Conservation (phyloP, 164 flowering plant genomes). For the Chimonanthus praecox region DNA sequence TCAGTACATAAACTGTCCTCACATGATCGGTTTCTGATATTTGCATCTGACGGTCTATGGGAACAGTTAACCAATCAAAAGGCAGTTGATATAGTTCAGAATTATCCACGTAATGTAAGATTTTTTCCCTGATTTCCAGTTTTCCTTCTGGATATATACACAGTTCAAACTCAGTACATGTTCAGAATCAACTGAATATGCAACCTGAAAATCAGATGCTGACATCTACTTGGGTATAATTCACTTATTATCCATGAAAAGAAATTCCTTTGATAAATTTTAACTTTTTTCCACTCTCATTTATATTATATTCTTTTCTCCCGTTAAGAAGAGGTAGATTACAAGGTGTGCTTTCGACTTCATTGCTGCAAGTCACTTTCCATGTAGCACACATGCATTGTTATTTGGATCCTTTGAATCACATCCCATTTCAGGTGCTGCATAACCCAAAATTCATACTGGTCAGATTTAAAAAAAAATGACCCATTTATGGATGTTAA, state of each 20-base stretch:
- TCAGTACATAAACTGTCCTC: constrained; percentile 53
- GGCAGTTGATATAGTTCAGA: constrained; percentile 77
- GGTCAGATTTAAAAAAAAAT: not conserved
- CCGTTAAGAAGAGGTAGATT: not conserved
- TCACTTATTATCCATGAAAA: not conserved
- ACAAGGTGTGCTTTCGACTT: not conserved
- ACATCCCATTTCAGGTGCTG: not conserved
- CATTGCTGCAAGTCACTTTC: not conserved
- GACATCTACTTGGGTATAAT: not conserved
- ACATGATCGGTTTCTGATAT: constrained; percentile 72
- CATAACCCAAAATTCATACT: not conserved
- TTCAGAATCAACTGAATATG: not conserved
- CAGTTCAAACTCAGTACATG: not conserved
- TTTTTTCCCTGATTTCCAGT: not conserved
- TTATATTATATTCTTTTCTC: not conserved
- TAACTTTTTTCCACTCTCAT: not conserved
- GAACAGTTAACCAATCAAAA: constrained; percentile 91
- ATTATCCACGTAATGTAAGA: constrained; percentile 64
- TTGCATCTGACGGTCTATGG: constrained; percentile 97
- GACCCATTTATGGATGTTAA: too few relatives aligned
- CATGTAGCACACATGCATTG: not conserved
- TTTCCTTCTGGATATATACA: not conserved
- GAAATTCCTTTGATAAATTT: not conserved
- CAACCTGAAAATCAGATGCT: not conserved
- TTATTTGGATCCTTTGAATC: not conserved